Conservation (phyloP, 352 stramenopile genomes). For the Pythium sp. region DNA sequence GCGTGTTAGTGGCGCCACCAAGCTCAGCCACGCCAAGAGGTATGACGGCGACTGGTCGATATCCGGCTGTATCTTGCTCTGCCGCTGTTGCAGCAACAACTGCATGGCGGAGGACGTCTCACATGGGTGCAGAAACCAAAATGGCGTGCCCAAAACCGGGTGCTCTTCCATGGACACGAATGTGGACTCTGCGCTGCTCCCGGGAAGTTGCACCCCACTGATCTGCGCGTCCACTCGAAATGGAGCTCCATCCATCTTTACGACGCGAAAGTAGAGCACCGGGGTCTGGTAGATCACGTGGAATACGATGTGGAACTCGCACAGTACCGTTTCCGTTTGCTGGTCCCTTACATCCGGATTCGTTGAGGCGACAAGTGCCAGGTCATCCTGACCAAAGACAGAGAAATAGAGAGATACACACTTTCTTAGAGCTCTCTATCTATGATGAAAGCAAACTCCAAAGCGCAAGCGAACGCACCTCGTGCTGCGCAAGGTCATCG, state of each 20-base stretch:
- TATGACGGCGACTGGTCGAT: constrained; percentile 25
- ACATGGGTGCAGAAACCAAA: constrained; percentile 76
- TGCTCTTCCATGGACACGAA: constrained; percentile 73
- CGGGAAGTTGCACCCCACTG: constrained; percentile 30
- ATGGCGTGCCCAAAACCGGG: constrained; percentile 59
- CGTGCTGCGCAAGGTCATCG: constrained; percentile 6
- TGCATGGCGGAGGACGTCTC: constrained; percentile 70
- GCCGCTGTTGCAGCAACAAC: constrained; percentile 35
- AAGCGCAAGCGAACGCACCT: constrained; percentile 8
- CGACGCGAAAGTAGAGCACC: constrained; percentile 64
- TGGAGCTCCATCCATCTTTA: constrained; percentile 37
- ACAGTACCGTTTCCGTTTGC: constrained; percentile 29
- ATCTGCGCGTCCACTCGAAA: constrained; percentile 22
- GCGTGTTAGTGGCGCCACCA: constrained; percentile 62
- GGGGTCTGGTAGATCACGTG: constrained; percentile 74
- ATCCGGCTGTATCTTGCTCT: background rate
- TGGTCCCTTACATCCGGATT: background rate
- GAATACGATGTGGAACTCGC: constrained; percentile 83
- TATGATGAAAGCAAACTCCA: background rate
- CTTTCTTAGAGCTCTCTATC: background rate
- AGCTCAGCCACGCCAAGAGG: constrained; percentile 70
- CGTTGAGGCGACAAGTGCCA: constrained; percentile 4
- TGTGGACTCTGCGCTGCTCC: constrained; percentile 24
- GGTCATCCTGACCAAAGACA: constrained; percentile 1
- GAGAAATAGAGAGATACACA: background rate